Conservation (phyloP, 2,329 filamentous ascomycete genomes). For the Colletotrichum costaricense region DNA sequence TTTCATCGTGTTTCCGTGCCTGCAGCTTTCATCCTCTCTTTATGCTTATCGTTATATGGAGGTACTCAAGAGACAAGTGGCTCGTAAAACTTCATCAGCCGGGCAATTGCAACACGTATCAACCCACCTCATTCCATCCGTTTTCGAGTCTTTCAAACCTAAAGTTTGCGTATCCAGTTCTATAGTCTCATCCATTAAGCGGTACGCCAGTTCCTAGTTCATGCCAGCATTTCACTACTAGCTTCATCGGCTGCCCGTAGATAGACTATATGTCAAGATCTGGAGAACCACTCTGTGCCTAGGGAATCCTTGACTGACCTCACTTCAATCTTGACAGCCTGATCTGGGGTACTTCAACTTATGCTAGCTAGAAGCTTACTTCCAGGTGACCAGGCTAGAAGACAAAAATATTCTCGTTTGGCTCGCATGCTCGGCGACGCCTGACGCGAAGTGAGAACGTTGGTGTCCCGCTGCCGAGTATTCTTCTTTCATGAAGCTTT, state of each 20-base stretch:
- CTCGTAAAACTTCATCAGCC: neutral
- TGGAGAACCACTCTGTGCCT: neutral
- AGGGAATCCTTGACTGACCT: neutral
- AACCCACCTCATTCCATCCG: neutral
- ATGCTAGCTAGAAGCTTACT: neutral
- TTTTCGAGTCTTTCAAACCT: neutral
- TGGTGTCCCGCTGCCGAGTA: neutral
- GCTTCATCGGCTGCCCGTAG: neutral
- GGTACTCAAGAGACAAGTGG: neutral
- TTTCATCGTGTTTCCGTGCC: neutral
- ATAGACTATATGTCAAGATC: neutral
- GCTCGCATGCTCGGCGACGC: neutral
- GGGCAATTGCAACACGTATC: neutral
- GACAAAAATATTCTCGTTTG: neutral
- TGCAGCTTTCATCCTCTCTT: slow-evolving; percentile 3
- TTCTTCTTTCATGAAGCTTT: neutral
- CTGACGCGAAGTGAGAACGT: neutral
- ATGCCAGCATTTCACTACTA: neutral
- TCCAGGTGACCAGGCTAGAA: neutral
- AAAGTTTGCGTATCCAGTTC: neutral
- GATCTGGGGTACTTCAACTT: neutral
- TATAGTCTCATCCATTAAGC: neutral
- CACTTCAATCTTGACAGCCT: neutral
- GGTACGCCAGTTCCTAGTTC: neutral
- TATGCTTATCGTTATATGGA: slow-evolving; percentile 1